Percentiles rank a stretch among this genome's conserved stretches.
These are phyloP conservation scores for Vicia villosa DNA, from an alignment of 306 rosid genomes.

Conservation along the genomic window DNA sequence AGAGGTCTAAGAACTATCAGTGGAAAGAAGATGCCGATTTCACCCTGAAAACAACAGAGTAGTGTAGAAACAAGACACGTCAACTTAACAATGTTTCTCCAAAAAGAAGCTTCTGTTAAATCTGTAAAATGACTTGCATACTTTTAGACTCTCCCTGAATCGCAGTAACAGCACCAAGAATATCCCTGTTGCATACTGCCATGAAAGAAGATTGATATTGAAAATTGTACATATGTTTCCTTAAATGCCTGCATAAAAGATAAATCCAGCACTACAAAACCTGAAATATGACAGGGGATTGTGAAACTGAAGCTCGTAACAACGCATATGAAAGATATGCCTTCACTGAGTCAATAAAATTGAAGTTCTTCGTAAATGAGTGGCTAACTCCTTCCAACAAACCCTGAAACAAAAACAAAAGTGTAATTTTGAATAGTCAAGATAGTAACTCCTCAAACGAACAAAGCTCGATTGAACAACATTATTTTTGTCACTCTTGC, in stretches of 20 bases:
- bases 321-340: slow-evolving; percentile 98
- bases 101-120: slow-evolving; percentile 34
- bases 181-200: slow-evolving; percentile 96
- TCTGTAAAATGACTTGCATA: slow-evolving; percentile 50
- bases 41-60: slow-evolving; percentile 73
- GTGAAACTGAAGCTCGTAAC: slow-evolving; percentile 94
- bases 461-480: slow-evolving; percentile 24
- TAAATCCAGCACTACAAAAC: slow-evolving; percentile 44
- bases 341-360: slow-evolving; percentile 99
- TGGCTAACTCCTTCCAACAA: slow-evolving; percentile 97
- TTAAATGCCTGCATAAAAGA: slow-evolving; percentile 25
- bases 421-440: slow-evolving; percentile 27
- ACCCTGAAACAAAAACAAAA: slow-evolving; percentile 63
- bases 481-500: slow-evolving; percentile 12
- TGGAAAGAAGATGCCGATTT: slow-evolving; percentile 98
- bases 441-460: slow-evolving; percentile 15
- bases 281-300: slow-evolving; percentile 95
- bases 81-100: slow-evolving; percentile 35
- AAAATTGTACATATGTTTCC: slow-evolving; percentile 27
- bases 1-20: slow-evolving; percentile 89
- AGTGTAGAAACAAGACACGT: slow-evolving; percentile 28
- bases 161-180: slow-evolving; percentile 89
- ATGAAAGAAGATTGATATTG: slow-evolving; percentile 42
- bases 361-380: slow-evolving; percentile 88
- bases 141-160: slow-evolving; percentile 98